Base-by-base conservation (phyloP, 495 filamentous ascomycete genomes). In the Articulospora tetracladia region DNA sequence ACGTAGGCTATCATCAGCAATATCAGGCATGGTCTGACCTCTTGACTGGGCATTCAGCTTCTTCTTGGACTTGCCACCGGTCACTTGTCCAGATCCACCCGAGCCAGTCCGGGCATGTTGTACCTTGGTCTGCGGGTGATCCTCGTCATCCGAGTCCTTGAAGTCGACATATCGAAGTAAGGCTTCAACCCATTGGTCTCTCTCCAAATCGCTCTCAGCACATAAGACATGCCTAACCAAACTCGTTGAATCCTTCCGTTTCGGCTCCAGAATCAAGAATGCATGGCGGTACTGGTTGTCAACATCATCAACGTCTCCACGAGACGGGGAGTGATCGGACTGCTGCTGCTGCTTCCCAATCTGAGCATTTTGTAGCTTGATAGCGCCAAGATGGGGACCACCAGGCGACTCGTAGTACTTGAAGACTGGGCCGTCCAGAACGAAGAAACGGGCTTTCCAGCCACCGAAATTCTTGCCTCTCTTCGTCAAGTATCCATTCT, bases 281-380 rank as follows among this genome's bases (percentile, higher is more conserved):
- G 95, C 94, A 76, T 98, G 94, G 11, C 94, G 87, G 70, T 96
- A 98, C 69, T 98, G 90, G 66, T 94, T 96, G 47, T 98, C 94
- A 36, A 84, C 77, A 58, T 96, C 91, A 41, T 88, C 86, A 22
- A 83, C 81, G 22, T 72, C 73, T 27, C 69, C 72, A 22, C 80
- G 78, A 15, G 85, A 80, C 10, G 88, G 81, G 36, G 90, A 86
- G 30, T 79, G 82, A 47, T 83, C 83, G 49, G 70, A 77, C 47
- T 77, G 60, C 58, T 74, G 77, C 59, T 89, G 84, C 48, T 85
- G 83, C 70, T 95, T 97, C 52, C 94, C 94, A 68, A 98, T 98
- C 72, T 96, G 90, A 1, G 94, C 92, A 74, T 85, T 90, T 57
- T 85, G 81, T 20, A 98, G 83, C 73, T 92, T 97, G 73, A 98